These are phyloP conservation scores for Deuterostichococcus epilithicus DNA, from an alignment of 139 green algal species.

Conservation along the genomic window DNA sequence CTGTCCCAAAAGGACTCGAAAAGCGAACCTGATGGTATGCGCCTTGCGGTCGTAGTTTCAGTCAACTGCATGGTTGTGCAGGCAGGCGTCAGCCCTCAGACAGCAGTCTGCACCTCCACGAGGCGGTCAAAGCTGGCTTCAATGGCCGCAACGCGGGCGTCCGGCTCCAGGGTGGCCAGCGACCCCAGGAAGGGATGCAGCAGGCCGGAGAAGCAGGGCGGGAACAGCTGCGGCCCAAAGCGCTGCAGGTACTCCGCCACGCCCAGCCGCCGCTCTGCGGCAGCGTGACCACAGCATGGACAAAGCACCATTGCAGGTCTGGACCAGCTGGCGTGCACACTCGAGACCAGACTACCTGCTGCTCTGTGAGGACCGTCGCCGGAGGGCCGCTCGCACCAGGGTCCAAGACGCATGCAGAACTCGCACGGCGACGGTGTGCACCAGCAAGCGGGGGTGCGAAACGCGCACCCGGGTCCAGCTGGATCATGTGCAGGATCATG, in stretches of 20 bases:
- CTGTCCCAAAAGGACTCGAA: too few species aligned
- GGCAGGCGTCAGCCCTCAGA: too few species aligned
- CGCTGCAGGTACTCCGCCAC: constrained; percentile 66
- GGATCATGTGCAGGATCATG: constrained; percentile 88
- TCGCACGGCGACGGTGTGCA: constrained; percentile 30
- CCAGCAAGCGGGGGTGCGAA: constrained; percentile 66
- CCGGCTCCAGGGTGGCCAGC: constrained; percentile 60
- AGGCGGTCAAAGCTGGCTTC: constrained; percentile 2
- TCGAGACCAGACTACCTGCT: too few species aligned
- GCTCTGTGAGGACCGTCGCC: too few species aligned
- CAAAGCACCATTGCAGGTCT: background rate
- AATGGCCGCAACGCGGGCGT: constrained; percentile 48
- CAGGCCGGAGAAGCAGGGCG: constrained; percentile 55
- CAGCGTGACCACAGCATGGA: background rate
- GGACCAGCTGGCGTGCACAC: too few species aligned
- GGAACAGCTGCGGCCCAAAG: constrained; percentile 59
- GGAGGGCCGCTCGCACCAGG: too few species aligned
- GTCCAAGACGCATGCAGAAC: background rate
- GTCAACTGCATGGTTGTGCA: too few species aligned
- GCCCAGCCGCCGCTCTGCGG: constrained; percentile 45
- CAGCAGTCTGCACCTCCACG: background rate
- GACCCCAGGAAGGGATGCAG: constrained; percentile 66
- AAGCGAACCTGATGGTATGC: too few species aligned
- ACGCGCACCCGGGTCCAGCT: constrained; percentile 59
- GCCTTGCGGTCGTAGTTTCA: too few species aligned